Conservation (phyloP, 2,329 filamentous ascomycete species). For the Trichoderma sp. region DNA sequence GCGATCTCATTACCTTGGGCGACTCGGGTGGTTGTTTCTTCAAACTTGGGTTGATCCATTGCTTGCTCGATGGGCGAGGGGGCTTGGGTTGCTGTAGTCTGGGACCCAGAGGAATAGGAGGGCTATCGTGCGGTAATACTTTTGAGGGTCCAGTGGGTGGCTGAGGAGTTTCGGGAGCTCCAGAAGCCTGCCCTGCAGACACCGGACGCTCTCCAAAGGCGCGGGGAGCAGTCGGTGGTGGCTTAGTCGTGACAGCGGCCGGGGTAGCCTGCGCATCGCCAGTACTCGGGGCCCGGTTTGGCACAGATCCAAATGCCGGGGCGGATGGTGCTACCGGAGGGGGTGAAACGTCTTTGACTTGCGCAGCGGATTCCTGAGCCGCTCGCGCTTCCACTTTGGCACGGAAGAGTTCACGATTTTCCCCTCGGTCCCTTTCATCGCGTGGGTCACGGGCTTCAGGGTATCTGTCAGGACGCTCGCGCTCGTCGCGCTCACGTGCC, state of each 20-base stretch:
- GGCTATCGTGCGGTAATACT: slow-evolving; percentile 39
- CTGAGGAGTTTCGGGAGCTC: slow-evolving; percentile 33
- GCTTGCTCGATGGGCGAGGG: slow-evolving; percentile 53
- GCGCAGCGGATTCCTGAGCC: slow-evolving; percentile 48
- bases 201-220: slow-evolving; percentile 50
- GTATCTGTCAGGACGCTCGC: slow-evolving; percentile 46
- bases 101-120: slow-evolving; percentile 52
- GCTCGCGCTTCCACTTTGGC: slow-evolving; percentile 49
- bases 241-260: slow-evolving; percentile 40
- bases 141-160: slow-evolving; percentile 45
- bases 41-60: slow-evolving; percentile 56
- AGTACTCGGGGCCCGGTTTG: slow-evolving; percentile 42
- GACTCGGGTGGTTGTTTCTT: slow-evolving; percentile 52
- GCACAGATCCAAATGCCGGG: slow-evolving; percentile 56
- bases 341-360: slow-evolving; percentile 52
- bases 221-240: slow-evolving; percentile 52
- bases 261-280: slow-evolving; percentile 32
- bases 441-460: slow-evolving; percentile 44
- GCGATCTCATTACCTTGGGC: slow-evolving; percentile 50
- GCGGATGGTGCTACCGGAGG: slow-evolving; percentile 57
- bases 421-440: slow-evolving; percentile 46
- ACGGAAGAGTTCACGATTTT: slow-evolving; percentile 45
- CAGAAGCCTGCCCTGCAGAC: slow-evolving; percentile 40
- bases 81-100: slow-evolving; percentile 49
- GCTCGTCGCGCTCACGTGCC: slow-evolving; percentile 55